phyloP scores from a whole-genome alignment of 169 alveolate species.

The Eimeria maxima region DNA sequence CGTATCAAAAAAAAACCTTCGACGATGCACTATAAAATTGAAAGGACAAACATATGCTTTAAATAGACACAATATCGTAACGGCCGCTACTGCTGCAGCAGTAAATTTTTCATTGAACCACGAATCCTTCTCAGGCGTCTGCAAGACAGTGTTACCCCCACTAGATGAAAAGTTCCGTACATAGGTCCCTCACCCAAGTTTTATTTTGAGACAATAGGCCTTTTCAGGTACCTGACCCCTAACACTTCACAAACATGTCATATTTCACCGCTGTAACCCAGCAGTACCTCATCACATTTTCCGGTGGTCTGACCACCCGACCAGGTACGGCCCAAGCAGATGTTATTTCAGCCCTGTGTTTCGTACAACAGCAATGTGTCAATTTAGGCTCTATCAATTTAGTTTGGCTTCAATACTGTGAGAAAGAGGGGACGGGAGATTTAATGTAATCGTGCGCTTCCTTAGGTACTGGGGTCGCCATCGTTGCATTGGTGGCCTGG shows the following conservation, averaged over 20 bases:
- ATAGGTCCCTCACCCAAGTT: not conserved
- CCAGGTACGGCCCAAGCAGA: not conserved
- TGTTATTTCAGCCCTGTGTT: conserved; percentile 15
- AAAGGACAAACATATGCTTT: not conserved
- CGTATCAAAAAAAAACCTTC: not conserved
- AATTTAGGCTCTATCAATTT: not conserved
- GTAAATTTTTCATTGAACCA: not conserved
- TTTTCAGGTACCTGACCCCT: not conserved
- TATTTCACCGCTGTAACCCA: not conserved
- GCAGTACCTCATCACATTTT: not conserved
- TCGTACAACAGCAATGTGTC: not conserved
- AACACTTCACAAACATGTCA: not conserved
- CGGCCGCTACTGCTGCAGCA: not conserved
- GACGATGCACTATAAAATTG: not conserved
- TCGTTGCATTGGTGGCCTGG: not conserved
- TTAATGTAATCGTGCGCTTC: not conserved
- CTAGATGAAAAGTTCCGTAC: not conserved
- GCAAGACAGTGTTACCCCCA: not conserved
- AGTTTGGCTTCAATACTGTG: not conserved
- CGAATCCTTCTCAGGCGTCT: no score
- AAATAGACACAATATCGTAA: not conserved
- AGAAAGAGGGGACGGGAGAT: not conserved
- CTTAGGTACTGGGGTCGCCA: not conserved
- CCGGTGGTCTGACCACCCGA: conserved; percentile 52
- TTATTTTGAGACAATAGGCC: no score